A percentile compares a stretch with the other conserved stretches of the same genome.
These are phyloP conservation scores for Gaertneriomyces semiglobifer DNA, from an alignment of 192 early-diverging fungal genomes.

Conservation along the genomic window DNA sequence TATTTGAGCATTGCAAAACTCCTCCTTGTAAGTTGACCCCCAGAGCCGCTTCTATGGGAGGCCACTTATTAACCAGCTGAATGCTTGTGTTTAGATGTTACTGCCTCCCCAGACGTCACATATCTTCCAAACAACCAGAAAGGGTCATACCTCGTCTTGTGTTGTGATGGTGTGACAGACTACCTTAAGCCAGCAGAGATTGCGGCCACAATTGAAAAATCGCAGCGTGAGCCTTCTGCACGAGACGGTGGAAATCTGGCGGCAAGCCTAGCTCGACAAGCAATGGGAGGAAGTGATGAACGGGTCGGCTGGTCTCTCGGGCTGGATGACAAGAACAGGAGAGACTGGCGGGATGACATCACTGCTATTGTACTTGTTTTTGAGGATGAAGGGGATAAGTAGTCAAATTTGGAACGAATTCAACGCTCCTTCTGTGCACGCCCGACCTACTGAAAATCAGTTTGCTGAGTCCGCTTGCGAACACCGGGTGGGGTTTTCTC, in stretches of 20 bases:
- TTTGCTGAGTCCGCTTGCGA: no score
- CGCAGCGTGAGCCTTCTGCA: background rate
- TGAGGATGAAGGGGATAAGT: background rate
- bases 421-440: no score
- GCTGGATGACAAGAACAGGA: background rate
- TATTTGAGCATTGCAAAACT: background rate
- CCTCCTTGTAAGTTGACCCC: constrained; percentile 2
- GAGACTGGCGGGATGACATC: constrained; percentile 1
- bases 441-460: no score
- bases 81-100: background rate
- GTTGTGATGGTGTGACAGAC: background rate
- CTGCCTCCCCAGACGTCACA: background rate
- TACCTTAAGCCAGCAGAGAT: background rate
- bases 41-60: background rate
- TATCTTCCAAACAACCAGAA: background rate
- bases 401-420: background rate
- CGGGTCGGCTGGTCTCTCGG: background rate
- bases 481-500: no score
- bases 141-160: background rate
- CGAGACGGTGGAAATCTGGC: background rate
- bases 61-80: background rate
- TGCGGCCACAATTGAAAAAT: background rate
- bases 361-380: background rate
- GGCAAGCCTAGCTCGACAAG: background rate
- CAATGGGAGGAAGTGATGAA: background rate